These are phyloP conservation scores for Botrytis elliptica DNA, from an alignment of 2,329 filamentous ascomycete genomes.

Conservation along the genomic window DNA sequence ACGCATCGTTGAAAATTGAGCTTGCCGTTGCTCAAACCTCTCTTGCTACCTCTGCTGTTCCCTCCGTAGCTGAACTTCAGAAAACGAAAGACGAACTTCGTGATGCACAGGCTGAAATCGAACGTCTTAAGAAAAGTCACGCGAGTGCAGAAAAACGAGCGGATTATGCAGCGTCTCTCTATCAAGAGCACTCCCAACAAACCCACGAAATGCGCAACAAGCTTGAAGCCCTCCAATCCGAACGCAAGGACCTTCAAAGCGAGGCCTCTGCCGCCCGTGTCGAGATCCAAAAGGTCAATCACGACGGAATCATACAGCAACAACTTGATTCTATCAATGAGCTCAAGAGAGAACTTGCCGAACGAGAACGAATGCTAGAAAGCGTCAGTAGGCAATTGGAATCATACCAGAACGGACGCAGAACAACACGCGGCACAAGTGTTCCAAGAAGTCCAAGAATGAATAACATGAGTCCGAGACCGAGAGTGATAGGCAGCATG, in stretches of 20 bases:
- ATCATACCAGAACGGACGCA: constrained; percentile 44
- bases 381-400: constrained; percentile 43
- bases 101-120: constrained; percentile 26
- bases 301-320: constrained; percentile 25
- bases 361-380: constrained; percentile 42
- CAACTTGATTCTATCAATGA: constrained; percentile 38
- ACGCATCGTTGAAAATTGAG: constrained; percentile 27
- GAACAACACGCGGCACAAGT: constrained; percentile 35
- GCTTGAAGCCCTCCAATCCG: constrained; percentile 25
- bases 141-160: constrained; percentile 30
- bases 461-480: constrained; percentile 31
- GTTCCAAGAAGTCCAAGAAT: constrained; percentile 36
- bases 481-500: constrained; percentile 24
- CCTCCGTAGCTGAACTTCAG: constrained; percentile 44
- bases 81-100: constrained; percentile 43
- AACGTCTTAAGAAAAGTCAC: constrained; percentile 29
- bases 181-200: constrained; percentile 35
- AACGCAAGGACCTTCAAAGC: constrained; percentile 25
- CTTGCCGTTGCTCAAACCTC: constrained; percentile 33
- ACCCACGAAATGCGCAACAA: constrained; percentile 28
- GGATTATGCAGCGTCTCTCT: constrained; percentile 35
- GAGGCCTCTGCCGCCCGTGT: constrained; percentile 34
- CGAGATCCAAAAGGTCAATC: constrained; percentile 35
- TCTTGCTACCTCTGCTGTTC: constrained; percentile 39
- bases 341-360: constrained; percentile 31